Evolutionary conservation across 2,329 filamentous ascomycete species (phyloP), one percentile per base, ranked within the genome.

Genomic region (Cercospora citrullina): DNA sequence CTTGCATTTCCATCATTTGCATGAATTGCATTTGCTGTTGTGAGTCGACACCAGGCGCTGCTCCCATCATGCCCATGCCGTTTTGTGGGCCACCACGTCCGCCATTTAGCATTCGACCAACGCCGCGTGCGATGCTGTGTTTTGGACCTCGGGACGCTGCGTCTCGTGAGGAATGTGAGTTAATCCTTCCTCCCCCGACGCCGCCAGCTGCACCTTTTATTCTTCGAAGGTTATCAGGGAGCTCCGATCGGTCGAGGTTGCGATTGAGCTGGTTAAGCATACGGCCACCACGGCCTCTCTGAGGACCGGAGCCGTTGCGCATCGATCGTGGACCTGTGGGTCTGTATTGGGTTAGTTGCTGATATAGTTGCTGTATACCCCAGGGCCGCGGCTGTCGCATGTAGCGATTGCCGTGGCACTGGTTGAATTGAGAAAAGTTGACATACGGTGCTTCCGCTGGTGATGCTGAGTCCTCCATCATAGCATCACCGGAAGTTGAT

Each of bases 271-370:
- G 93, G 60, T 93, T 92, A 66, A 97, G 85, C 84, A 97, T 89
- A 69, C 92, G 89, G 79, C 93, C 93, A 68, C 91, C 91, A 72
- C 92, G 89, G 65, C 86, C 84, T 73, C 80, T 76, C 68, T 77
- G 68, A 75, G 80, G 64, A 77, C 81, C 64, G 74, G 83, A 87
- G 63, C 87, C 87, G 78, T 91, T 92, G 76, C 95, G 91, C 93
- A 98, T 97, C 36, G 94, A 93, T 79, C 94, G 95, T 18, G 95
- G 95, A 66, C 94, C 95, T 62, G 93, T 98, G 9, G 95, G 95
- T 76, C 94, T 97, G 75, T 68, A 39, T 51, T 30, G 51, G 30
- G 65, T 70, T 58, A 72, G 70, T 58, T 68, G 70, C 36, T 69
- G 65, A 59, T 64, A 51, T 30, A 16, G 10, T 16, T 62, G 26